Evolutionary conservation across 176 grass and related monocot species (phyloP).

Genomic region (Thalia dealbata): DNA sequence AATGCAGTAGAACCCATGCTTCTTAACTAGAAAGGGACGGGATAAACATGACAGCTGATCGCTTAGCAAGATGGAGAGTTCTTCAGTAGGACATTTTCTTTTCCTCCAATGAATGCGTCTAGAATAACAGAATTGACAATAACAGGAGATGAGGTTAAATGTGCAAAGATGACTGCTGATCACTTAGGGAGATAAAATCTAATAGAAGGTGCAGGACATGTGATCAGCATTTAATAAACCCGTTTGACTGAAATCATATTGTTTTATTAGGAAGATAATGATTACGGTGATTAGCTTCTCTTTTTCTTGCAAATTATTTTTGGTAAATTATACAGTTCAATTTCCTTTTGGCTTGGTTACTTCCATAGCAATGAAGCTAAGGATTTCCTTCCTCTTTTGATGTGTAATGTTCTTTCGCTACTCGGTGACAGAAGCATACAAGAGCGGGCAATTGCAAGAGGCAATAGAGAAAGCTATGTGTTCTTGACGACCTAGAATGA

Average conservation of each 20-base stretch:
- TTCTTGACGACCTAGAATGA: background rate
- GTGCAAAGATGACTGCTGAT: background rate
- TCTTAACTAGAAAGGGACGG: too few relatives aligned
- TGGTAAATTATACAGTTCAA: background rate
- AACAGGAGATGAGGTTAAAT: background rate
- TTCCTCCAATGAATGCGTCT: background rate
- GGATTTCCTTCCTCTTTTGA: background rate
- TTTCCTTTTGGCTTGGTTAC: background rate
- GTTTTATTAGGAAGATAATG: background rate
- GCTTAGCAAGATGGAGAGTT: too few relatives aligned
- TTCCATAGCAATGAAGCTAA: background rate
- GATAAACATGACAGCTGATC: too few relatives aligned
- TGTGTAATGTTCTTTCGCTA: background rate
- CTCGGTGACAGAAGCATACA: slow-evolving; percentile 12
- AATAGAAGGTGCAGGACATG: background rate
- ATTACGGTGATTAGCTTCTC: background rate
- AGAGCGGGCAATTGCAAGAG: slow-evolving; percentile 12
- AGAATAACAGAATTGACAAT: background rate
- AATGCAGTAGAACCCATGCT: too few relatives aligned
- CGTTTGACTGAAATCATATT: background rate
- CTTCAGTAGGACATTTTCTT: background rate
- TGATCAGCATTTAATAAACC: background rate
- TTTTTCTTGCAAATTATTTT: background rate
- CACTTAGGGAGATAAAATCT: background rate
- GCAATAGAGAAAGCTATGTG: slow-evolving; percentile 7